Base-by-base conservation (phyloP, 1,284 basidiomycete species). In the Microbotryum silenes-acaulis region DNA sequence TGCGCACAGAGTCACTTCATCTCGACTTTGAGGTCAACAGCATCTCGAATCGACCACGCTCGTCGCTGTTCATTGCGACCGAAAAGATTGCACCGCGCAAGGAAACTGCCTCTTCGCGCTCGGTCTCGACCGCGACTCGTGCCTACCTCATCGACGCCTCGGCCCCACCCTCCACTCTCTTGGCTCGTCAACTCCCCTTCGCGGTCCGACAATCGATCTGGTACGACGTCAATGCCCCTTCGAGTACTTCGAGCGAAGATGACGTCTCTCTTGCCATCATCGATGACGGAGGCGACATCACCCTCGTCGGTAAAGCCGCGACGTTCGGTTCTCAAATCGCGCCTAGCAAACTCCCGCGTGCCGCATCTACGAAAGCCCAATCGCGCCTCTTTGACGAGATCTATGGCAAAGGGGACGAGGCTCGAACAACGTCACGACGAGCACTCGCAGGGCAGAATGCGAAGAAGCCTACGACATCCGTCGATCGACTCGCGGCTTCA, bases 311-410 rank as follows among this genome's bases (percentile, higher is more conserved):
- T 6, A 33, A 58, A 0, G 63, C 58, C n/a, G 61, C 62, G 2
- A 53, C 57, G 21, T 51, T 51, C 0, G 18, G 52, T 12, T n/a
- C 46, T 10, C 27, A 37, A 7, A 58, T 62, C 51, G 57, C 60
- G 1, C 61, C 67, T 0, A 52, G 58, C 2, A 45, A 60, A 4
- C 57, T 68, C 6, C 66, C 66, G 14, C 49, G 51, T 5, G 57
- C 57, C 2, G 29, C 21, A 29, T 42, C 37, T 42, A 31, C 27
- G 16, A 27, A 49, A 25, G 57, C 60, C 16, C 60, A 60, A 7
- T 50, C 60, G 6, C 56, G 69, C 5, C 57, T 72, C 10, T 72
- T 70, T 21, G 69, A 72, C 59, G 69, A 71, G 48, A 64, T 71
- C 48, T 71, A 70, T 25, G 69, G 70, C 18, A 21, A 51, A 1